Conservation (phyloP, 208 protist genomes). For the Wallacemonas sp. region DNA sequence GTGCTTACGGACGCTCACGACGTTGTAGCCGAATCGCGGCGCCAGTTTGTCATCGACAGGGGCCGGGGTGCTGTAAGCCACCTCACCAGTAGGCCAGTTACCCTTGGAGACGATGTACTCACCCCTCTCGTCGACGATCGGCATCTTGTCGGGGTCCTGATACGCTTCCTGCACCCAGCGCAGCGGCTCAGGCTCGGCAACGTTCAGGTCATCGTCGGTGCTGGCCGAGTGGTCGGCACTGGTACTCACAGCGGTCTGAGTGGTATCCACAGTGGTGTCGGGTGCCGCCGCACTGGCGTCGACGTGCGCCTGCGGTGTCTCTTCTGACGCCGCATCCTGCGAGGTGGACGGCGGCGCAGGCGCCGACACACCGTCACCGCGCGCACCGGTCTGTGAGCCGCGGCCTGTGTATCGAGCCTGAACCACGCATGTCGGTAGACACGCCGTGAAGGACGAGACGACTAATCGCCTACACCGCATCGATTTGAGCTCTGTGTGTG, state of each 20-base stretch:
- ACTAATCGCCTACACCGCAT: no score
- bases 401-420: no score
- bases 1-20: conserved; percentile 85
- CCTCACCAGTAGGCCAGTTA: conserved; percentile 82
- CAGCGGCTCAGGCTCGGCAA: conserved; percentile 43
- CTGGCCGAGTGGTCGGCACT: neutral
- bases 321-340: no score
- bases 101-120: conserved; percentile 84
- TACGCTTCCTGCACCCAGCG: conserved; percentile 69
- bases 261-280: neutral
- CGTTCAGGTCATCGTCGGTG: conserved; percentile 5
- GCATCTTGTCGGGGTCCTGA: conserved; percentile 34
- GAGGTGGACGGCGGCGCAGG: no score
- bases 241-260: neutral
- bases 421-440: no score
- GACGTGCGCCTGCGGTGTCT: no score
- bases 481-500: no score
- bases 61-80: conserved; percentile 75
- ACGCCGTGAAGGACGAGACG: no score
- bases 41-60: conserved; percentile 67
- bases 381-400: no score
- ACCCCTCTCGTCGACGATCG: conserved; percentile 72
- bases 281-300: neutral
- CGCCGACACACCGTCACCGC: no score
- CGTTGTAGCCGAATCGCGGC: conserved; percentile 84